Evolutionary conservation across 2,329 filamentous ascomycete genomes (phyloP).

Genomic region (Trichoderma endophyticum): DNA sequence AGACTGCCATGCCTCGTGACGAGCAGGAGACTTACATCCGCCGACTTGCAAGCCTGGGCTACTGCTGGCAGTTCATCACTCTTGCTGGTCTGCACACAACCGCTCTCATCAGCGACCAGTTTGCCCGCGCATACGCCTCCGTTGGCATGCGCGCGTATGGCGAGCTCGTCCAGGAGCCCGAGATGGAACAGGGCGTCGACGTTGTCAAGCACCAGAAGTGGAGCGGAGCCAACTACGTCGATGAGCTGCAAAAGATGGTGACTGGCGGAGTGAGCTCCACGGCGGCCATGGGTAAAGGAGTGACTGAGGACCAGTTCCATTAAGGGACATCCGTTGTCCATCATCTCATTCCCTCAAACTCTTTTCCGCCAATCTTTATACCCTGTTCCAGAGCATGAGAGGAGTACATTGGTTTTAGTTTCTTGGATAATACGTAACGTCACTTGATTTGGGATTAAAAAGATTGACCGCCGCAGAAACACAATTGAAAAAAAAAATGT

Average conservation of each 20-base stretch:
- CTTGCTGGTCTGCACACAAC: constrained; percentile 94
- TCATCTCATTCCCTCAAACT: neutral
- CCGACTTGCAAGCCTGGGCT: constrained; percentile 80
- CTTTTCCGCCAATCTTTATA: neutral
- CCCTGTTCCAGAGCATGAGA: constrained; percentile 11
- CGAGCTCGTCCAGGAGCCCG: constrained; percentile 95
- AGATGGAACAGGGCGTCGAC: constrained; percentile 86
- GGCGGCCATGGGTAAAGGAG: constrained; percentile 93
- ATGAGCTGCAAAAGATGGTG: constrained; percentile 96
- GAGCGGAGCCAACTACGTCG: constrained; percentile 91
- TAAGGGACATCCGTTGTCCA: neutral
- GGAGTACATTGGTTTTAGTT: neutral
- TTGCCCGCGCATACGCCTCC: constrained; percentile 75
- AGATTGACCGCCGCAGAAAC: neutral
- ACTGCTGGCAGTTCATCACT: constrained; percentile 99
- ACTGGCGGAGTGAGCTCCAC: constrained; percentile 88
- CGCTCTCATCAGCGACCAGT: constrained; percentile 85
- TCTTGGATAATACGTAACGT: neutral
- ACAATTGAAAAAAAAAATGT: neutral
- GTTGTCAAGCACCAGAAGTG: constrained; percentile 99
- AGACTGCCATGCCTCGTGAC: constrained; percentile 83
- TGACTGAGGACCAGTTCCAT: constrained; percentile 93
- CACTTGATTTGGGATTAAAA: constrained; percentile 3
- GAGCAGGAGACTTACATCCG: constrained; percentile 98
- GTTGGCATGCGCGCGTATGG: constrained; percentile 95